A percentile compares a stretch with the other conserved stretches of the same genome.
Evolutionary conservation across 306 rosid species (phyloP).

Genomic region (Ceratonia siliqua): DNA sequence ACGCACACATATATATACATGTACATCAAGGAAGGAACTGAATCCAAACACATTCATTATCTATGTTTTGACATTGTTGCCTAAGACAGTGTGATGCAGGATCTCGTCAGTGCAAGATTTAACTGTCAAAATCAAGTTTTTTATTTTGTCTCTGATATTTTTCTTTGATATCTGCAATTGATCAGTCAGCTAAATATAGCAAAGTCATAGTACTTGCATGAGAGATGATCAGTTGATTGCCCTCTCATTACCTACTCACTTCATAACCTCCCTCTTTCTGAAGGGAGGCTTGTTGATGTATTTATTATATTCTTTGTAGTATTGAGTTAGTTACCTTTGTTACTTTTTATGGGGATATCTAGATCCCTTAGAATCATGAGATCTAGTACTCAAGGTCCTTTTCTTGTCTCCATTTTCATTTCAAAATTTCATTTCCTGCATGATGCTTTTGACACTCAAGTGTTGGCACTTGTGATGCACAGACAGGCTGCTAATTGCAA

Average conservation of each 20-base stretch:
- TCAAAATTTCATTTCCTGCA: constrained; percentile 1
- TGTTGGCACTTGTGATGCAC: no score
- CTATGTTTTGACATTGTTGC: background rate
- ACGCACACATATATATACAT: background rate
- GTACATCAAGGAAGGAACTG: background rate
- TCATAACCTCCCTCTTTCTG: no score
- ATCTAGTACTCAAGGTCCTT: no score
- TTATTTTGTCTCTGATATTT: background rate
- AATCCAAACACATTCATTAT: background rate
- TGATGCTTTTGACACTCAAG: background rate
- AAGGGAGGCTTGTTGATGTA: no score
- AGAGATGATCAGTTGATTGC: no score
- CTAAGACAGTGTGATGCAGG: background rate
- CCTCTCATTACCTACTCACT: no score
- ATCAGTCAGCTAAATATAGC: background rate
- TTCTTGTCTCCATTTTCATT: background rate
- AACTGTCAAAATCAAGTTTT: background rate
- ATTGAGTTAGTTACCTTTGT: no score
- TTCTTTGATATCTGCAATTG: background rate
- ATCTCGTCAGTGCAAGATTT: background rate
- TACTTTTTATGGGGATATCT: no score
- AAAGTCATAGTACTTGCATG: no score
- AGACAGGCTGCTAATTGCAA: no score
- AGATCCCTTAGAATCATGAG: no score
- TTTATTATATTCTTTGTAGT: no score